These are phyloP conservation scores for Lasiodiplodia sp. DNA, from an alignment of 2,329 filamentous ascomycete genomes.

Conservation along the genomic window DNA sequence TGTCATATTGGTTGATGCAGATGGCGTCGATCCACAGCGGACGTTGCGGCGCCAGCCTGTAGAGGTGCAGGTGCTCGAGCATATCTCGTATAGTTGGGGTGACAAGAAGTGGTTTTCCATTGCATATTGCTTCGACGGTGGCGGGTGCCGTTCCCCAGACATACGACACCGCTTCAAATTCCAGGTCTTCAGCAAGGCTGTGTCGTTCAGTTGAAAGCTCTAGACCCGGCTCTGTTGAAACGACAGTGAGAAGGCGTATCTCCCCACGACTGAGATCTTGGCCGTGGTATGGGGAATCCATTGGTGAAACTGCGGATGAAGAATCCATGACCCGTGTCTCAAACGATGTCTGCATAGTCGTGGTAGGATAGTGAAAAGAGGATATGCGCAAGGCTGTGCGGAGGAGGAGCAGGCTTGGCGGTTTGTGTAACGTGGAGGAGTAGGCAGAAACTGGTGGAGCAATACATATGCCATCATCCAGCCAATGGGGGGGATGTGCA, in stretches of 20 bases:
- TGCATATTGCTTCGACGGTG: background rate
- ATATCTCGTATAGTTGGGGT: background rate
- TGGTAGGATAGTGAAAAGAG: background rate
- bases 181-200: background rate
- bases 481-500: too few species aligned
- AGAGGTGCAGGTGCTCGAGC: background rate
- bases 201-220: background rate
- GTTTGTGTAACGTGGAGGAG: too few species aligned
- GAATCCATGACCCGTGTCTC: background rate
- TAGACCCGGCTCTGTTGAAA: background rate
- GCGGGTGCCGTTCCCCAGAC: constrained; percentile 1
- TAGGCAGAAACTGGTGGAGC: too few species aligned
- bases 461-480: too few species aligned
- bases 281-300: background rate
- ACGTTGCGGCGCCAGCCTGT: background rate
- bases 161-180: background rate
- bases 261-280: background rate
- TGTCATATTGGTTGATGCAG: constrained; percentile 33
- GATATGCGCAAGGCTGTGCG: background rate
- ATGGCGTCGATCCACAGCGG: constrained; percentile 33
- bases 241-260: background rate
- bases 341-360: accelerated
- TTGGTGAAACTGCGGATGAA: too few species aligned
- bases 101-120: background rate
- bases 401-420: background rate